phyloP scores from a whole-genome alignment of 2,329 filamentous ascomycete species.

The Epichloe scottii region DNA sequence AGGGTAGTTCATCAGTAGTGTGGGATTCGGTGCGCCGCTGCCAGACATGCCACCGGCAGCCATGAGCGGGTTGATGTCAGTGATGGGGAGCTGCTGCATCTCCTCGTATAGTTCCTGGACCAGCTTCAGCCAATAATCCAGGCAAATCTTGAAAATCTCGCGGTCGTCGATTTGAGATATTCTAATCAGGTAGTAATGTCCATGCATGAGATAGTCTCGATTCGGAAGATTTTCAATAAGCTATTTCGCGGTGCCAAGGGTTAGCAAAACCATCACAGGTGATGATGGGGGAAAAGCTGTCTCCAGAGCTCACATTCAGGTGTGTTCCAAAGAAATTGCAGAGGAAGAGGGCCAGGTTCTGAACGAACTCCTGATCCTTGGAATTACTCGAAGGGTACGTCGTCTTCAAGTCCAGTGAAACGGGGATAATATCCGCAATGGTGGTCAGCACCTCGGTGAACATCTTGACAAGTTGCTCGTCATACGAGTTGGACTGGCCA shows the following conservation, averaged over 20 bases:
- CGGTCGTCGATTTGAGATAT: slow-evolving; percentile 98
- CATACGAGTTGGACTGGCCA: slow-evolving; percentile 60
- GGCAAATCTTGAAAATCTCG: slow-evolving; percentile 98
- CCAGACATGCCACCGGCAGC: slow-evolving; percentile 63
- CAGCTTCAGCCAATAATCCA: slow-evolving; percentile 98
- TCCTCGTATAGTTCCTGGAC: slow-evolving; percentile 98
- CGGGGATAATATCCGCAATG: slow-evolving; percentile 84
- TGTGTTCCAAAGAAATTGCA: slow-evolving; percentile 96
- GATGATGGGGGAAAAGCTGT: background rate
- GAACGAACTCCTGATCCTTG: slow-evolving; percentile 91
- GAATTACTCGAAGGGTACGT: slow-evolving; percentile 89
- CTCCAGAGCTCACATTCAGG: slow-evolving; percentile 47
- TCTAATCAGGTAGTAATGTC: slow-evolving; percentile 94
- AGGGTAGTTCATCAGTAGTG: slow-evolving; percentile 76
- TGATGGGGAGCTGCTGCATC: slow-evolving; percentile 92
- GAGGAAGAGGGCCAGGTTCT: slow-evolving; percentile 89
- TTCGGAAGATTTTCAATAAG: slow-evolving; percentile 94
- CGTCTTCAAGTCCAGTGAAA: slow-evolving; percentile 77
- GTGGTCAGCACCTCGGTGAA: slow-evolving; percentile 93
- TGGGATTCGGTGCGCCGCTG: slow-evolving; percentile 74
- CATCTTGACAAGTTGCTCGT: slow-evolving; percentile 95
- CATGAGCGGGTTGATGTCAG: slow-evolving; percentile 81
- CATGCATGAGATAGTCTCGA: slow-evolving; percentile 85
- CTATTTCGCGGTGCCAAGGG: slow-evolving; percentile 25
- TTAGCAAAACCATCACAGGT: background rate